Evolutionary conservation across 345 rosid genomes (phyloP).

Genomic region (Streptanthus diversifolius): DNA sequence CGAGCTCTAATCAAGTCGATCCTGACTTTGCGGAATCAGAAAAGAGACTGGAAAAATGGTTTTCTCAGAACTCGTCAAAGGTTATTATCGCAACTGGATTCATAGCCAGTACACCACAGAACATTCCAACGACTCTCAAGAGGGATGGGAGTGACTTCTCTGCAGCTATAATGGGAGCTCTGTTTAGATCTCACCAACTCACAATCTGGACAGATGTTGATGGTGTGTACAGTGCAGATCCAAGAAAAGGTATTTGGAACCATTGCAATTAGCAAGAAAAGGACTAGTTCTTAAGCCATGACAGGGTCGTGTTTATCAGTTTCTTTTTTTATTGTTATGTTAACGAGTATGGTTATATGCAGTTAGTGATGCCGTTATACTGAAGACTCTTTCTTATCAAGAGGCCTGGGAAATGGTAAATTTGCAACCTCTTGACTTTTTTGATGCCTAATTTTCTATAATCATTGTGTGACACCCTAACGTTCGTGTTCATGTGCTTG

Average conservation of each 20-base stretch:
- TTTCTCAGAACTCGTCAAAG: conserved; percentile 53
- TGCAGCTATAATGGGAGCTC: conserved; percentile 93
- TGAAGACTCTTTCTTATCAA: conserved; percentile 79
- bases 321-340: not conserved
- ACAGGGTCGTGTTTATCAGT: not conserved
- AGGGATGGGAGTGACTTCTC: conserved; percentile 99
- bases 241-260: conserved; percentile 70
- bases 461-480: conserved; percentile 13
- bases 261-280: not conserved
- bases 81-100: conserved; percentile 85
- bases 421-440: conserved; percentile 8
- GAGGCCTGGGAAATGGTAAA: conserved; percentile 99
- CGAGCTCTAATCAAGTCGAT: conserved; percentile 82
- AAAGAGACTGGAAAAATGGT: conserved; percentile 80
- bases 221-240: conserved; percentile 97
- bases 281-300: conserved; percentile 1
- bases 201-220: conserved; percentile 99
- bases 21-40: conserved; percentile 80
- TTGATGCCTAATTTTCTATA: conserved; percentile 9
- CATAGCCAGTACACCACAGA: conserved; percentile 89
- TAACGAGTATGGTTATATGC: conserved; percentile 30
- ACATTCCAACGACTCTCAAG: conserved; percentile 92
- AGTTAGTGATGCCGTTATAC: conserved; percentile 94
- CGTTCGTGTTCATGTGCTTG: conserved; percentile 15
- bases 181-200: conserved; percentile 71